These are phyloP conservation scores for Vitis hybrid DNA, from an alignment of 177 flowering plant genomes.

Conservation along the genomic window DNA sequence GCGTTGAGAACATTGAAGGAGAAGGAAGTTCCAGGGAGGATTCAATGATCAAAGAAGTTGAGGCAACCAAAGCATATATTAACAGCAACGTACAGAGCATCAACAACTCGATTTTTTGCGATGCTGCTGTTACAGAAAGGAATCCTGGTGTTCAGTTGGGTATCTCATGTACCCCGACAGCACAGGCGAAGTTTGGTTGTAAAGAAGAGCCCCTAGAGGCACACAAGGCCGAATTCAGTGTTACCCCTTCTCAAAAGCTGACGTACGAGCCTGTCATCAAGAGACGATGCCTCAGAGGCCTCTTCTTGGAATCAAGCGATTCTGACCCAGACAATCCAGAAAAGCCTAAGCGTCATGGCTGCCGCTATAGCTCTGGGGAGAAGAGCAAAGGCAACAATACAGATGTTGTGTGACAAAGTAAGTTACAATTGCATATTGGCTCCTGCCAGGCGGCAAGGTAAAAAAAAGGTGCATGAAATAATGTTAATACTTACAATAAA, in stretches of 20 bases:
- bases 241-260: constrained; percentile 41
- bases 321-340: constrained; percentile 65
- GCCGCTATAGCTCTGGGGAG: constrained; percentile 36
- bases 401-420: too few species aligned
- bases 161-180: constrained; percentile 15
- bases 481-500: not conserved
- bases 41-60: constrained; percentile 27
- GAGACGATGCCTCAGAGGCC: constrained; percentile 74
- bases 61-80: constrained; percentile 30
- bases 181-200: constrained; percentile 17
- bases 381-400: constrained; percentile 15
- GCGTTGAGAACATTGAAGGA: constrained; percentile 38
- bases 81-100: constrained; percentile 72
- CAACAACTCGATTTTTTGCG: constrained; percentile 61
- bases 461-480: too few species aligned
- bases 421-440: too few species aligned
- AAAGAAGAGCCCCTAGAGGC: constrained; percentile 24
- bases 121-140: constrained; percentile 47
- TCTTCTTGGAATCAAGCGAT: constrained; percentile 64
- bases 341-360: constrained; percentile 76
- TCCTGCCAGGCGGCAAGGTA: too few species aligned
- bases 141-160: constrained; percentile 65
- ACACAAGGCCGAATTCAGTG: constrained; percentile 33
- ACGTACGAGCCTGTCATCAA: constrained; percentile 52
- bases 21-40: constrained; percentile 35